A percentile compares a stretch with the other conserved stretches of the same genome.
phyloP scores from a whole-genome alignment of 345 rosid genomes.

The Nephelium lappaceum region DNA sequence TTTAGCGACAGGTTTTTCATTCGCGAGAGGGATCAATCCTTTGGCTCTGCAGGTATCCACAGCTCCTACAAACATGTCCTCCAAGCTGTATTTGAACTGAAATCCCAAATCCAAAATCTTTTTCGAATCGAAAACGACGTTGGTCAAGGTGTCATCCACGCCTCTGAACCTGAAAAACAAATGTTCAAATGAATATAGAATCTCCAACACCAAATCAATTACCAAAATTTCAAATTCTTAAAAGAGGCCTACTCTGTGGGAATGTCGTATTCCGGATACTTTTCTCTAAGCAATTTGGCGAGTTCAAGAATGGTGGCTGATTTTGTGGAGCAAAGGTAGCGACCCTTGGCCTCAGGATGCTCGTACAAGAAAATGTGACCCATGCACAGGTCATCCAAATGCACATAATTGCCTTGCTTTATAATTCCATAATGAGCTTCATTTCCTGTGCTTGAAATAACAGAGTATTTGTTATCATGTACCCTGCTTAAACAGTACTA shows the following conservation, averaged over 20 bases:
- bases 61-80: slow-evolving; percentile 73
- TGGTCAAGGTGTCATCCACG: slow-evolving; percentile 55
- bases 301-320: slow-evolving; percentile 61
- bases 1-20: slow-evolving; percentile 34
- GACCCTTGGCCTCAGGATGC: slow-evolving; percentile 70
- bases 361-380: slow-evolving; percentile 77
- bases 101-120: slow-evolving; percentile 77
- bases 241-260: slow-evolving; percentile 54
- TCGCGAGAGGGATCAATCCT: slow-evolving; percentile 59
- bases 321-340: slow-evolving; percentile 77
- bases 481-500: too few species aligned
- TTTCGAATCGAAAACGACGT: slow-evolving; percentile 52
- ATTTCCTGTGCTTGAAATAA: slow-evolving; percentile 49
- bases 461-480: background rate
- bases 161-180: slow-evolving; percentile 52
- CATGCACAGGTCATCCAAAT: slow-evolving; percentile 86
- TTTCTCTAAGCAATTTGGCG: slow-evolving; percentile 51
- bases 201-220: background rate
- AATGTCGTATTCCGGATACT: slow-evolving; percentile 63
- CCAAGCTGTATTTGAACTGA: slow-evolving; percentile 68
- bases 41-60: slow-evolving; percentile 71
- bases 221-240: background rate
- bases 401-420: slow-evolving; percentile 82
- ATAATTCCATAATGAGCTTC: slow-evolving; percentile 77
- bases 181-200: background rate